These are phyloP conservation scores for Antrodiella citrinella DNA, from an alignment of 768 basidiomycete genomes.

Conservation along the genomic window DNA sequence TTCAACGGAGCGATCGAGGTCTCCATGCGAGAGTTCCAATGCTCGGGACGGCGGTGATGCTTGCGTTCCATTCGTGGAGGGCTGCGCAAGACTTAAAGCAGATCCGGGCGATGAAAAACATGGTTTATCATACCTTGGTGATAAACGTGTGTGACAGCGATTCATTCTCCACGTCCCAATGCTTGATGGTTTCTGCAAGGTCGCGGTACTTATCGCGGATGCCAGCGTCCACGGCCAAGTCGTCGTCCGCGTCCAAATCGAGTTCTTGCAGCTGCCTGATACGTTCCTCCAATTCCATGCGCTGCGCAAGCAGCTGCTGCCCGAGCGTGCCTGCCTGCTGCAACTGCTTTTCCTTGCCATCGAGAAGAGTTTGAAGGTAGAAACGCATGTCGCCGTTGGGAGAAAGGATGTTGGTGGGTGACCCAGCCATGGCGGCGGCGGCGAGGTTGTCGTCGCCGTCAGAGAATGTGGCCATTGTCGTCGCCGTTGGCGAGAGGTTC, in stretches of 20 bases:
- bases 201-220: slow-evolving; percentile 70
- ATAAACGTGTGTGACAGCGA: slow-evolving; percentile 65
- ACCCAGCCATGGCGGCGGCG: slow-evolving; percentile 10
- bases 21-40: slow-evolving; percentile 49
- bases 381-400: slow-evolving; percentile 23
- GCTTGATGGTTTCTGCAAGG: slow-evolving; percentile 62
- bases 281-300: slow-evolving; percentile 85
- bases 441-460: slow-evolving; percentile 20
- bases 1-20: slow-evolving; percentile 33
- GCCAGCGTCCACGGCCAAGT: slow-evolving; percentile 49
- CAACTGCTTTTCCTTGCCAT: slow-evolving; percentile 87
- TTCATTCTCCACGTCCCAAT: slow-evolving; percentile 77
- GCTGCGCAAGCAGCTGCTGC: slow-evolving; percentile 88
- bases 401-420: slow-evolving; percentile 12
- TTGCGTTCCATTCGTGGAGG: slow-evolving; percentile 33
- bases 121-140: slow-evolving; percentile 55
- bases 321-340: slow-evolving; percentile 88
- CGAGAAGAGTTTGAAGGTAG: slow-evolving; percentile 55
- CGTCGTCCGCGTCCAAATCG: slow-evolving; percentile 52
- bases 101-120: slow-evolving; percentile 4
- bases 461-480: slow-evolving; percentile 25
- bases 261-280: slow-evolving; percentile 75
- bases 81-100: slow-evolving; percentile 3
- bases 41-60: slow-evolving; percentile 20
- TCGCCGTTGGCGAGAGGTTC: slow-evolving; percentile 13